A percentile compares a stretch with the other conserved stretches of the same genome.
phyloP scores from a whole-genome alignment of 495 filamentous ascomycete species.

The Parathielavia appendiculata region DNA sequence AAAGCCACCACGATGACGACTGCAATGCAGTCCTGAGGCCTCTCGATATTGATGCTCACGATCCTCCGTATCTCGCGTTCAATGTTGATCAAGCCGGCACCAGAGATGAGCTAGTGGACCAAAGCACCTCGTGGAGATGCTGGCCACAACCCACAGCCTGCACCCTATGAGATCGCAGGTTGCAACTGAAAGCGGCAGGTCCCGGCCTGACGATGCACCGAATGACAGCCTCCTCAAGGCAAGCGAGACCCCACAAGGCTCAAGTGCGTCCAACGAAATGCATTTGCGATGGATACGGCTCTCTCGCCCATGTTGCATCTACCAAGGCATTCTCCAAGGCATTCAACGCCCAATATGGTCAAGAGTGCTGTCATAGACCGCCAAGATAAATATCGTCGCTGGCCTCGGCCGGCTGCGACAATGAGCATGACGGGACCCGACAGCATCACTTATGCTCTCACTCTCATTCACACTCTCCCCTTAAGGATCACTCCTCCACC shows the following conservation, averaged over 20 bases:
- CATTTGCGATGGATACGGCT: constrained; percentile 8
- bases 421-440: background rate
- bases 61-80: too few relatives aligned
- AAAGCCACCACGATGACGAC: too few relatives aligned
- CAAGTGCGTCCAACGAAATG: constrained; percentile 4
- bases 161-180: constrained; percentile 1
- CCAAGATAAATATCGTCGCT: background rate
- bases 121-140: background rate
- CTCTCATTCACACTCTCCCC: background rate
- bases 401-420: background rate
- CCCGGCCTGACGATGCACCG: background rate
- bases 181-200: constrained; percentile 1
- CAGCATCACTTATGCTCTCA: too few relatives aligned
- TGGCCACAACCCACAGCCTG: background rate
- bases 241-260: background rate
- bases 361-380: background rate
- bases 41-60: too few relatives aligned
- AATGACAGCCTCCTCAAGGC: background rate
- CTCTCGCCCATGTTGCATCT: too few relatives aligned
- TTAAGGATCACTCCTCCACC: background rate
- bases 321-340: background rate
- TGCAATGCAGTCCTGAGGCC: too few relatives aligned
- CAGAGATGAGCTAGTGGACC: too few relatives aligned
- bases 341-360: background rate
- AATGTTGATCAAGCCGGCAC: too few relatives aligned